A percentile compares a stretch with the other conserved stretches of the same genome.
These are phyloP conservation scores for Monosporascus sp. DNA, from an alignment of 2,329 filamentous ascomycete genomes.

Conservation along the genomic window DNA sequence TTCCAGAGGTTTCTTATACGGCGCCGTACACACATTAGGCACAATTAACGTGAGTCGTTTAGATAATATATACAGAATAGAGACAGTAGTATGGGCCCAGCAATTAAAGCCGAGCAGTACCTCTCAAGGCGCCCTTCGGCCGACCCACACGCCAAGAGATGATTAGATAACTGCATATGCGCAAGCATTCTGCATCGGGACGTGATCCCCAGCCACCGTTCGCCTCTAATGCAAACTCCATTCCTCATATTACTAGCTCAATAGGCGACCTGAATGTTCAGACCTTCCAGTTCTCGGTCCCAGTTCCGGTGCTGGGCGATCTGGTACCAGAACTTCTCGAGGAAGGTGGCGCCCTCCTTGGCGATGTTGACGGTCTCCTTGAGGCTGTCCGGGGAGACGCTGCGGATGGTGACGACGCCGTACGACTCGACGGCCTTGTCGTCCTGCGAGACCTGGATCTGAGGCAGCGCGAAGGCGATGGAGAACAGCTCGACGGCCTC, in stretches of 20 bases:
- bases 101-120: too few relatives aligned
- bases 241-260: constrained; percentile 31
- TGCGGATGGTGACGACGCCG: constrained; percentile 66
- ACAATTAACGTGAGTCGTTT: too few relatives aligned
- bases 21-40: too few relatives aligned
- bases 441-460: constrained; percentile 37
- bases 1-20: too few relatives aligned
- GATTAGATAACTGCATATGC: too few relatives aligned
- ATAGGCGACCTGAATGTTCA: constrained; percentile 63
- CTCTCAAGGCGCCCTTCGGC: too few relatives aligned
- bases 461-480: constrained; percentile 38
- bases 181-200: too few relatives aligned
- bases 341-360: constrained; percentile 63
- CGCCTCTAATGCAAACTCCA: too few relatives aligned
- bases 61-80: too few relatives aligned
- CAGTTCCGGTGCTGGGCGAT: constrained; percentile 72
- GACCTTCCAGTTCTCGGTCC: constrained; percentile 66
- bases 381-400: constrained; percentile 50
- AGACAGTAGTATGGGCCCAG: too few relatives aligned
- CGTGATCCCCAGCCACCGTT: too few relatives aligned
- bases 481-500: constrained; percentile 63
- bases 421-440: constrained; percentile 60
- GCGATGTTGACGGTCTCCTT: constrained; percentile 57
- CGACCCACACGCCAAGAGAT: too few relatives aligned
- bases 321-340: constrained; percentile 64